Base-by-base conservation (phyloP, 352 stramenopile genomes). In the Globisporangium ultimum region DNA sequence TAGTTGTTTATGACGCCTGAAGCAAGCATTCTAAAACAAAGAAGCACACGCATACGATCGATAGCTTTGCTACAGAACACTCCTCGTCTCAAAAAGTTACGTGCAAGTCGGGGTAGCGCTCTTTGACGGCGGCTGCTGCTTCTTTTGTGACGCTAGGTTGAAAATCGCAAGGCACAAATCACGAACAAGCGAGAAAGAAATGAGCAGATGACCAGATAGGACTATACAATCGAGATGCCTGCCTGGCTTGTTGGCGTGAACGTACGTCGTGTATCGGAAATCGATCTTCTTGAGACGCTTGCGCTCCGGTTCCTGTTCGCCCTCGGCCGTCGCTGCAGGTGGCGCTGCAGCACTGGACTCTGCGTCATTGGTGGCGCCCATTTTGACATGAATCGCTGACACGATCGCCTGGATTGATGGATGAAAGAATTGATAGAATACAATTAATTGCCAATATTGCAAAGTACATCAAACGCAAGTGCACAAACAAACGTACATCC, bases 281-380 rank as follows among this genome's bases (percentile, higher is more conserved):
- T 96, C 86, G 53, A 96, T 75, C 53, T 89, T 91, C 70, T 96
- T 96, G 45, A 96, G 78, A 7, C 82, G 79, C 70, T 96, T 96
- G 34, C 80, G 79, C 60, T 91, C 82, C 0, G 84, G 87, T 43
- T 88, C 81, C 17, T 74, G 67, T 5, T 56, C 63, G 40, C 78
- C 84, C 13, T 78, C 72, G 14, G 52, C 18, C 3, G 22, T 32
- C 52, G 61, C 63, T n/a, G n/a, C n/a, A 1, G 56, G 24, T 10
- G 22, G 45, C 36, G 17, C 40, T 9, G 48, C 48, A 32, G 38
- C 46, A 28, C 4, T 53, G 12, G 48, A 12, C 13, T 74, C 67
- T 7, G 72, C 12, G 15, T 87, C 78, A 9, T 60, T 84, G 50
- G 66, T 59, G n/a, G 57, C 67, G 12, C 80, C 82, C 78, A 95